These are phyloP conservation scores for Sanguinoderma infundibulare DNA, from an alignment of 1,284 basidiomycete species.

Conservation along the genomic window DNA sequence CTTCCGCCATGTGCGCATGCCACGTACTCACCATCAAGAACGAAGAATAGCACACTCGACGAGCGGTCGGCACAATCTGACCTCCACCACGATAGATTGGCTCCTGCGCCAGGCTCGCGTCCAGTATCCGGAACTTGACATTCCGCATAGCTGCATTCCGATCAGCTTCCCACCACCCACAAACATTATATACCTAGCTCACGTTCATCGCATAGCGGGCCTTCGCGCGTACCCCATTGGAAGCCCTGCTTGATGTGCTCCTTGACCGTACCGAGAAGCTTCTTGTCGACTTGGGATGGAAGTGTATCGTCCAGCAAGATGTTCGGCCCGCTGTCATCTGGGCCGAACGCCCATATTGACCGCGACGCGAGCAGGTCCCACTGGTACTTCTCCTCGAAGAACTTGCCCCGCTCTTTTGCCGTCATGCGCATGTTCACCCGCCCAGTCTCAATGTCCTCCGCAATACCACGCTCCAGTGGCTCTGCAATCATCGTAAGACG, in stretches of 20 bases:
- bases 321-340: slow-evolving; percentile 94
- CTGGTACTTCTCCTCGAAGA: slow-evolving; percentile 95
- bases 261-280: slow-evolving; percentile 85
- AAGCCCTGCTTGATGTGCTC: slow-evolving; percentile 99
- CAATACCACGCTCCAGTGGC: slow-evolving; percentile 90
- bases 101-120: slow-evolving; percentile 90
- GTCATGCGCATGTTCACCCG: slow-evolving; percentile 93
- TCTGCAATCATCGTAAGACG: slow-evolving; percentile 98
- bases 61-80: slow-evolving; percentile 97
- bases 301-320: slow-evolving; percentile 95
- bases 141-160: slow-evolving; percentile 85
- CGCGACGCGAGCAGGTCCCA: slow-evolving; percentile 98
- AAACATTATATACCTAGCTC: slow-evolving; percentile 43
- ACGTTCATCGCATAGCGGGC: slow-evolving; percentile 98
- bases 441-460: slow-evolving; percentile 92
- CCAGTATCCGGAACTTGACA: slow-evolving; percentile 96
- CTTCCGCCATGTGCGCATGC: not conserved
- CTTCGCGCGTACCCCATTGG: slow-evolving; percentile 98
- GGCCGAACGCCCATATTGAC: slow-evolving; percentile 99
- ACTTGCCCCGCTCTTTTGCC: slow-evolving; percentile 89
- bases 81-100: slow-evolving; percentile 98
- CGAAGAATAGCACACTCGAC: slow-evolving; percentile 98
- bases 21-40: slow-evolving; percentile 82
- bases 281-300: slow-evolving; percentile 95
- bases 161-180: slow-evolving; percentile 1